These are phyloP conservation scores for Chenopodium suecicum DNA, from an alignment of 148 eudicot genomes.

Conservation along the genomic window DNA sequence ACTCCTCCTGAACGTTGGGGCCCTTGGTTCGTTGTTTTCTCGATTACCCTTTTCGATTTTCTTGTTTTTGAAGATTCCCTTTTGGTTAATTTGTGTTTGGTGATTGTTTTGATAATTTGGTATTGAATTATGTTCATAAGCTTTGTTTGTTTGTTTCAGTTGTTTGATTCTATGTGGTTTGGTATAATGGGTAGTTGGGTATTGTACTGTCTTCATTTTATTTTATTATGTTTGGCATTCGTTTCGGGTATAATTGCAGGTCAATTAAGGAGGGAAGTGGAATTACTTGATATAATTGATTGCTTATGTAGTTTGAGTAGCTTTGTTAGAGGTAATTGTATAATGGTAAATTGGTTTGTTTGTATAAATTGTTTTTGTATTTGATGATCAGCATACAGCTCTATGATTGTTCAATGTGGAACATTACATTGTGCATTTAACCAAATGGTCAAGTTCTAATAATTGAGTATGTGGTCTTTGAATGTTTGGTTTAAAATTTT, in stretches of 20 bases:
- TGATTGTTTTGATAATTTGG: neutral
- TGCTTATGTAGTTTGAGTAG: neutral
- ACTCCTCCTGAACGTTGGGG: constrained; percentile 88
- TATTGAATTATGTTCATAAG: neutral
- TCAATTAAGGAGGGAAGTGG: neutral
- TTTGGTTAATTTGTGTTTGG: constrained; percentile 12
- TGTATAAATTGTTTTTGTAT: neutral
- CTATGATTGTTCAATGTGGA: too few species aligned
- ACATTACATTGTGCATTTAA: too few species aligned
- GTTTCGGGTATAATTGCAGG: neutral
- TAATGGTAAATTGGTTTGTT: too few species aligned
- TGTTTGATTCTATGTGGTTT: neutral
- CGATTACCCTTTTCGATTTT: constrained; percentile 2
- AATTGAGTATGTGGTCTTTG: too few species aligned
- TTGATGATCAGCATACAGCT: neutral
- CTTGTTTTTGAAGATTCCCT: neutral
- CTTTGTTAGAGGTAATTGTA: neutral
- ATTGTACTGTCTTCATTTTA: neutral
- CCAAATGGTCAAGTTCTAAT: too few species aligned
- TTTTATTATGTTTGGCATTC: neutral
- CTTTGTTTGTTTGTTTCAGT: neutral
- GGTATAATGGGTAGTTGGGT: neutral
- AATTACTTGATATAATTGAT: neutral
- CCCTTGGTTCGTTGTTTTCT: constrained; percentile 52
- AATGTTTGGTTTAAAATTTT: too few species aligned